phyloP scores from a whole-genome alignment of 2,329 filamentous ascomycete genomes.

The Microsporum ferrugineum region DNA sequence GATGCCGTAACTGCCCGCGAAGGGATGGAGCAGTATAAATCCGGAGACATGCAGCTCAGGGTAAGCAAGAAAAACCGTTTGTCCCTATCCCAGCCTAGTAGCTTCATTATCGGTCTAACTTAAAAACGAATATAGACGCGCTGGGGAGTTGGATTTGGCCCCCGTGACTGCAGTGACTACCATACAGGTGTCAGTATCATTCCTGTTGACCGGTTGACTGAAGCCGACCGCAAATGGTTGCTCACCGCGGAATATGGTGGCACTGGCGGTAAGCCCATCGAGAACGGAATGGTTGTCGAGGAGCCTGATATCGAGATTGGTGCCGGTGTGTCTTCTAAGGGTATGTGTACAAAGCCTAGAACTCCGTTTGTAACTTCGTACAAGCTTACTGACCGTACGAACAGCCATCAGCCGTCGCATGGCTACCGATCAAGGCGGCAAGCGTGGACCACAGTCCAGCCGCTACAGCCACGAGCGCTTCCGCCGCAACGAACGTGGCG shows the following conservation, averaged over 20 bases:
- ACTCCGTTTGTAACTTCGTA: background rate
- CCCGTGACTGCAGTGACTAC: conserved; percentile 95
- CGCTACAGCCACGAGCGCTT: conserved; percentile 23
- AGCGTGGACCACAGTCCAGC: conserved; percentile 39
- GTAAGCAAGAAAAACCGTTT: conserved; percentile 39
- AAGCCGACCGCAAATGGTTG: conserved; percentile 96
- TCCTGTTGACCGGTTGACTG: conserved; percentile 81
- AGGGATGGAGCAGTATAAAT: conserved; percentile 70
- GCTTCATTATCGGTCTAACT: conserved; percentile 8
- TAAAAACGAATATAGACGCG: conserved; percentile 54
- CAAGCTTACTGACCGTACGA: conserved; percentile 12
- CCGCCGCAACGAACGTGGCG: conserved; percentile 20
- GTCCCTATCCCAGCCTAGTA: background rate
- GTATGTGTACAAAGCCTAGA: conserved; percentile 22
- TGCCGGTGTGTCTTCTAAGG: conserved; percentile 92
- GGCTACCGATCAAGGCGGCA: conserved; percentile 40
- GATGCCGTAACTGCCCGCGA: conserved; percentile 76
- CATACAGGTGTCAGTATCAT: conserved; percentile 84
- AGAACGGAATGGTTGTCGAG: conserved; percentile 77
- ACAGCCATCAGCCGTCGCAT: conserved; percentile 42
- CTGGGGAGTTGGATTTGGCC: conserved; percentile 96
- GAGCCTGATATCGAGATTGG: conserved; percentile 98
- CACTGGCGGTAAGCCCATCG: conserved; percentile 71
- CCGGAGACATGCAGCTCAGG: conserved; percentile 60
- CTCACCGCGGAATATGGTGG: conserved; percentile 86